A percentile compares a stretch with the other conserved stretches of the same genome.
Conservation (phyloP, 2,329 filamentous ascomycete genomes). For the Coniochaeta pulveracea region DNA sequence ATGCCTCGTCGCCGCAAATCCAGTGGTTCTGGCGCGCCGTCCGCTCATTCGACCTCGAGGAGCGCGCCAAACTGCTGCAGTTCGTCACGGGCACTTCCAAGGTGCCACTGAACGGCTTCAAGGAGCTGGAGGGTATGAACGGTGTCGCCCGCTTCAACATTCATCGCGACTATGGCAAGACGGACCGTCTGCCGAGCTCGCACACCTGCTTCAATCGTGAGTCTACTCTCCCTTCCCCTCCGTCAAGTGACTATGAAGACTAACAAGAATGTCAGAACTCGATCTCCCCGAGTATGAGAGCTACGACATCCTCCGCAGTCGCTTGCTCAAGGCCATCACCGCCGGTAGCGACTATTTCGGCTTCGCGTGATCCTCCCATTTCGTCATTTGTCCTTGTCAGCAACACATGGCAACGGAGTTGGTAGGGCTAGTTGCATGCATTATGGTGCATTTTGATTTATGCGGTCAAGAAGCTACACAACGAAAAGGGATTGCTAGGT, state of each 20-base stretch:
- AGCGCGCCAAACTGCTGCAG: constrained; percentile 90
- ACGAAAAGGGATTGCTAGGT: too few species aligned
- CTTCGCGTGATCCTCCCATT: constrained; percentile 91
- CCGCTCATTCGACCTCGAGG: constrained; percentile 96
- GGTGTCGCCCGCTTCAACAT: constrained; percentile 98
- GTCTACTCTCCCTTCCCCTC: constrained; percentile 26
- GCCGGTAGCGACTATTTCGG: constrained; percentile 95
- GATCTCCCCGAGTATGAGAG: constrained; percentile 97
- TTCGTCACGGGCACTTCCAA: constrained; percentile 98
- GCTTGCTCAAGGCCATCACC: constrained; percentile 93
- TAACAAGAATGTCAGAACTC: constrained; percentile 56
- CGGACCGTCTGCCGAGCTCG: constrained; percentile 87
- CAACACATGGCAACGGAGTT: too few species aligned
- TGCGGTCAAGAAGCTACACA: too few species aligned
- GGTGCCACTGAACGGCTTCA: constrained; percentile 96
- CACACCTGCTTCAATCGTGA: constrained; percentile 99
- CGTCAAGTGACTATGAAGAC: constrained; percentile 1
- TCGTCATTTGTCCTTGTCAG: too few species aligned
- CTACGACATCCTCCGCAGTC: constrained; percentile 80
- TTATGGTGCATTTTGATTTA: too few species aligned
- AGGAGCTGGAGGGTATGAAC: constrained; percentile 98
- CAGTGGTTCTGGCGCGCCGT: constrained; percentile 99
- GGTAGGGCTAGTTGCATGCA: too few species aligned
- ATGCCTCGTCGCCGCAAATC: constrained; percentile 84
- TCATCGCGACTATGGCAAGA: constrained; percentile 93